Evolutionary conservation across 306 rosid species (phyloP).

Genomic region (Dicorynia guianensis): DNA sequence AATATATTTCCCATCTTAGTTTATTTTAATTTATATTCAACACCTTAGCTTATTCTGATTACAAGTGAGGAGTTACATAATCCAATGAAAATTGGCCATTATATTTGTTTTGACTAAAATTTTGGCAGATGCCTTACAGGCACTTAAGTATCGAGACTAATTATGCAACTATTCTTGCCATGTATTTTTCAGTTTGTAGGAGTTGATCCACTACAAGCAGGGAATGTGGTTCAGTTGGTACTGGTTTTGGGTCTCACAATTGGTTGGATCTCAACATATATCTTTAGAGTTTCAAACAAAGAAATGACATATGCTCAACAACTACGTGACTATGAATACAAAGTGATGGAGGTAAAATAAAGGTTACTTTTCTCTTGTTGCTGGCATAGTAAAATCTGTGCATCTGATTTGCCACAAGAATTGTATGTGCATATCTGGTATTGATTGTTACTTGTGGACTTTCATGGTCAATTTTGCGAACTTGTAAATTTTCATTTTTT

Average conservation of each 20-base stretch:
- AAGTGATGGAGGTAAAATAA: conserved; percentile 89
- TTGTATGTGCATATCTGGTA: conserved; percentile 23
- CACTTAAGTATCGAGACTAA: conserved; percentile 14
- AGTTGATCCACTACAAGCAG: conserved; percentile 90
- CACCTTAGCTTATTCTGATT: conserved; percentile 8
- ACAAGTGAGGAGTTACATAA: background rate
- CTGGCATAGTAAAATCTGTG: background rate
- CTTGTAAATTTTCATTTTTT: background rate
- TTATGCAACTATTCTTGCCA: conserved; percentile 8
- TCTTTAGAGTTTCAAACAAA: conserved; percentile 95
- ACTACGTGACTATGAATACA: conserved; percentile 84
- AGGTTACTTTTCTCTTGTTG: conserved; percentile 33
- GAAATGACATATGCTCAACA: conserved; percentile 99
- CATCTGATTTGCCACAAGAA: conserved; percentile 29
- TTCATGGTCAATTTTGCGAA: conserved; percentile 20
- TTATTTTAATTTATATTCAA: background rate
- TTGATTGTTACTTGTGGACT: conserved; percentile 12
- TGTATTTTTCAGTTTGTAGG: conserved; percentile 69
- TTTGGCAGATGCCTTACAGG: background rate
- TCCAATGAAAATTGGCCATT: background rate
- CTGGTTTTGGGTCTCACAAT: conserved; percentile 90
- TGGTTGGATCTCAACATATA: conserved; percentile 93
- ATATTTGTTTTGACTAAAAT: background rate
- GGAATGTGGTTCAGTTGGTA: conserved; percentile 94
- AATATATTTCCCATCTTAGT: conserved; percentile 1